Conservation (phyloP, 441 rosid genomes). For the Codiaeum variegatum region DNA sequence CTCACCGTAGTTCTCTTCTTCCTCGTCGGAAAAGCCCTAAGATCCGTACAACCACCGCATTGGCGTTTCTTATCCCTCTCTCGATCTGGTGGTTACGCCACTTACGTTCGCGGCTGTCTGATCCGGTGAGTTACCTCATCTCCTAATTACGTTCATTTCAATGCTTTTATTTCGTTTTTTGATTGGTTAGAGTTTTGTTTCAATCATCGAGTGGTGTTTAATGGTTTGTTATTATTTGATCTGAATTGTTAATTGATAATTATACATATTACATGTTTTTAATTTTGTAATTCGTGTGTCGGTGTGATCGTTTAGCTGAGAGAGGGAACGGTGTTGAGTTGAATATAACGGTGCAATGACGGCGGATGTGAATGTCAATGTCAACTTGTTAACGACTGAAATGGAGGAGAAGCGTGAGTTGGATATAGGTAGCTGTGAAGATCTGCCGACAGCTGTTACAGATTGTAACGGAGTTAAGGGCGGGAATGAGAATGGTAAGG, state of each 20-base stretch:
- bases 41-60: constrained; percentile 8
- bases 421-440: constrained; percentile 14
- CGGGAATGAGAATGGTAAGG: constrained; percentile 29
- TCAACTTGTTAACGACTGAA: constrained; percentile 1
- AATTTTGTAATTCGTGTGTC: background rate
- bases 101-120: constrained; percentile 1
- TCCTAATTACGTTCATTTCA: background rate
- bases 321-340: background rate
- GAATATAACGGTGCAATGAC: constrained; percentile 31
- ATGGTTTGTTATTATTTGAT: constrained; percentile 5
- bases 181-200: background rate
- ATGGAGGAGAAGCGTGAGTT: constrained; percentile 26
- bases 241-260: constrained; percentile 9
- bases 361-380: constrained; percentile 35
- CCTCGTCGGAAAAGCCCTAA: constrained; percentile 6
- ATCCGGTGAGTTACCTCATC: constrained; percentile 1
- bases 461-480: constrained; percentile 25
- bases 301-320: constrained; percentile 9
- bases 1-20: constrained; percentile 3
- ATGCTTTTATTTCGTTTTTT: background rate
- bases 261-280: background rate
- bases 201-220: background rate
- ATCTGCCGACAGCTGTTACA: constrained; percentile 21
- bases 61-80: background rate
- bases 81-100: background rate